Percentiles rank a stretch among this genome's conserved stretches.
phyloP scores from a whole-genome alignment of 2,329 filamentous ascomycete genomes.

The Zymoseptoria brevis region DNA sequence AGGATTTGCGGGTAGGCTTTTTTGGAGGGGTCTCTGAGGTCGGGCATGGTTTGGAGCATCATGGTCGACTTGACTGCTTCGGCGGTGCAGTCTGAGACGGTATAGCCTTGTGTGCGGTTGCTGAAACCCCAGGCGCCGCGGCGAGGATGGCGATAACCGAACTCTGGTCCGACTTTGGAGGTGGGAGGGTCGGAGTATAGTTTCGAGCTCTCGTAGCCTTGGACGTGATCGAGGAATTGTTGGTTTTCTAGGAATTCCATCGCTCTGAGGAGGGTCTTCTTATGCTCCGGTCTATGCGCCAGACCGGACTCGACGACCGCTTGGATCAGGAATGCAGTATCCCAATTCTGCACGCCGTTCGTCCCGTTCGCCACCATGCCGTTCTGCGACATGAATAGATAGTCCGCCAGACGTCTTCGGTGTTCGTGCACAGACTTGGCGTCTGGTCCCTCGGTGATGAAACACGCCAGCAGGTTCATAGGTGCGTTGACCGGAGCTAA shows the following conservation, averaged over 20 bases:
- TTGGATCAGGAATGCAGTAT: slow-evolving; percentile 85
- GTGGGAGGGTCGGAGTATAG: slow-evolving; percentile 27
- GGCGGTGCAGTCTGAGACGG: slow-evolving; percentile 87
- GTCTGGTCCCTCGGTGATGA: slow-evolving; percentile 73
- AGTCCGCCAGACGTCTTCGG: slow-evolving; percentile 74
- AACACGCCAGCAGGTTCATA: slow-evolving; percentile 84
- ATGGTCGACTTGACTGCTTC: slow-evolving; percentile 85
- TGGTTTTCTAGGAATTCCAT: slow-evolving; percentile 82
- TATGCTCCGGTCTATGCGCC: slow-evolving; percentile 67
- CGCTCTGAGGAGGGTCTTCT: slow-evolving; percentile 73
- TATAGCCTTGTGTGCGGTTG: slow-evolving; percentile 85
- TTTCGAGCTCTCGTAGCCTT: slow-evolving; percentile 61
- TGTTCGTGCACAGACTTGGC: slow-evolving; percentile 65
- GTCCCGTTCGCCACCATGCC: slow-evolving; percentile 94
- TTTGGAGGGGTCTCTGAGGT: slow-evolving; percentile 25
- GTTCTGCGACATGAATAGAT: slow-evolving; percentile 82
- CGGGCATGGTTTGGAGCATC: slow-evolving; percentile 68
- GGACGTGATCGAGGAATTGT: slow-evolving; percentile 78
- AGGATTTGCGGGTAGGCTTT: slow-evolving; percentile 60
- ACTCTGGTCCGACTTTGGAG: slow-evolving; percentile 20
- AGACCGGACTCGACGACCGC: slow-evolving; percentile 71
- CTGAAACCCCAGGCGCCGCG: slow-evolving; percentile 97
- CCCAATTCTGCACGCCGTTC: slow-evolving; percentile 97
- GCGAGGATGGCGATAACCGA: slow-evolving; percentile 69
- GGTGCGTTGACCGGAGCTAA: slow-evolving; percentile 84